Percentiles rank a stretch among this genome's conserved stretches.
phyloP scores from a whole-genome alignment of 441 rosid genomes.

The Syzygium syzygioides region DNA sequence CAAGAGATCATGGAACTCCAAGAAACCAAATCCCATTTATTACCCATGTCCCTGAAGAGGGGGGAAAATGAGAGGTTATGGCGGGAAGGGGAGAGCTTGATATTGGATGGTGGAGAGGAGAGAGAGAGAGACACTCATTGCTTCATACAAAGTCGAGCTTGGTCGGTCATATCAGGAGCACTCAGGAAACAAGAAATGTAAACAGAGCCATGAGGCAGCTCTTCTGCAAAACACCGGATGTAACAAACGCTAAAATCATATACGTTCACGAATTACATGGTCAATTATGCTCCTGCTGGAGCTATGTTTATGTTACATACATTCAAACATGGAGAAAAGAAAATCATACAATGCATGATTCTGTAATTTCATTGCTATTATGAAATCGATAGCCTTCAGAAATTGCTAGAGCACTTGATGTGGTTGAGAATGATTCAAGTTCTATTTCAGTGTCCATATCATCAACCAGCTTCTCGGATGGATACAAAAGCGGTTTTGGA shows the following conservation, averaged over 20 bases:
- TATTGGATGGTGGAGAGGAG: not conserved
- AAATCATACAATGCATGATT: not conserved
- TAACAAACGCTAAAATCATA: not conserved
- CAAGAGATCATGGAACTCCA: conserved; percentile 57
- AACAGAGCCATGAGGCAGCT: not conserved
- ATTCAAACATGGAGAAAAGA: not conserved
- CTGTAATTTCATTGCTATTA: not conserved
- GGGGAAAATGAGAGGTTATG: not conserved
- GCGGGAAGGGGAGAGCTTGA: not conserved
- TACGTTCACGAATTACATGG: not conserved
- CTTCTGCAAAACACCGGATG: not conserved
- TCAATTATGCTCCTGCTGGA: not conserved
- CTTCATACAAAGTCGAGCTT: not conserved
- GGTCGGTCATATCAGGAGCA: not conserved
- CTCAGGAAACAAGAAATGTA: not conserved
- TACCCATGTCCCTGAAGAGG: conserved; percentile 36
- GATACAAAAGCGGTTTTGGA: accelerated
- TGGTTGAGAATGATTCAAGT: not conserved
- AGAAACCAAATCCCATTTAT: conserved; percentile 36
- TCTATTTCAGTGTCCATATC: not conserved
- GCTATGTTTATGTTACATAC: not conserved
- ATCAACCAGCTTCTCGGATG: accelerated
- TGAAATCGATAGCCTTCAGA: not conserved
- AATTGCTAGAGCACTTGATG: not conserved
- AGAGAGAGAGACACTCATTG: not conserved